Conservation (phyloP, 2,329 filamentous ascomycete species). For the Dothistroma pini region DNA sequence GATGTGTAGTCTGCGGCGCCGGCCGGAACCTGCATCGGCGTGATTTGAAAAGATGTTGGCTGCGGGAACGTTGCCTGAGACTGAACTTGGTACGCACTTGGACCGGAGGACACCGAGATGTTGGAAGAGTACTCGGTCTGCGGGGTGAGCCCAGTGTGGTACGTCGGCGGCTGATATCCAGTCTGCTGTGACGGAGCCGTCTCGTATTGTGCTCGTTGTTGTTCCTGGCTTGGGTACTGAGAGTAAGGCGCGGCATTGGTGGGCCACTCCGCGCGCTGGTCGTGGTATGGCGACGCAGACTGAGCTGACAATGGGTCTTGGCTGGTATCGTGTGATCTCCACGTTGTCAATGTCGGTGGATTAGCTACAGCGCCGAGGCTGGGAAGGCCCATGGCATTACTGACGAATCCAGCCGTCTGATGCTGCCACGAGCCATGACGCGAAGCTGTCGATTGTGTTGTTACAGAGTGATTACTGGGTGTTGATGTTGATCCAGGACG, state of each 20-base stretch:
- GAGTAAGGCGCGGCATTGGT: constrained; percentile 22
- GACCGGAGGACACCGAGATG: constrained; percentile 26
- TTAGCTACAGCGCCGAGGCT: constrained; percentile 17
- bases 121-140: constrained; percentile 23
- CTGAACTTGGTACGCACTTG: constrained; percentile 22
- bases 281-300: constrained; percentile 15
- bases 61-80: constrained; percentile 15
- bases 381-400: constrained; percentile 18
- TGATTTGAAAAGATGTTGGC: constrained; percentile 20
- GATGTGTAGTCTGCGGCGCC: constrained; percentile 20
- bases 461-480: constrained; percentile 27
- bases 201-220: constrained; percentile 26
- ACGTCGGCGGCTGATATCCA: constrained; percentile 19
- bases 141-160: constrained; percentile 21
- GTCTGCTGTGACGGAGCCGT: constrained; percentile 19
- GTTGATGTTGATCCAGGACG: constrained; percentile 29
- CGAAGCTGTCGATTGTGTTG: constrained; percentile 23
- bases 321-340: constrained; percentile 30
- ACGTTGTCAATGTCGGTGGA: constrained; percentile 24
- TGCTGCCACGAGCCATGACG: constrained; percentile 31
- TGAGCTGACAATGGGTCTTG: constrained; percentile 18
- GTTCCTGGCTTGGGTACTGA: constrained; percentile 22
- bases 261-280: constrained; percentile 26
- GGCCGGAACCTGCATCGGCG: constrained; percentile 24
- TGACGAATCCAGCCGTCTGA: constrained; percentile 17